These are phyloP conservation scores for Trichosporon inkin DNA, from an alignment of 1,284 basidiomycete species.

Conservation along the genomic window DNA sequence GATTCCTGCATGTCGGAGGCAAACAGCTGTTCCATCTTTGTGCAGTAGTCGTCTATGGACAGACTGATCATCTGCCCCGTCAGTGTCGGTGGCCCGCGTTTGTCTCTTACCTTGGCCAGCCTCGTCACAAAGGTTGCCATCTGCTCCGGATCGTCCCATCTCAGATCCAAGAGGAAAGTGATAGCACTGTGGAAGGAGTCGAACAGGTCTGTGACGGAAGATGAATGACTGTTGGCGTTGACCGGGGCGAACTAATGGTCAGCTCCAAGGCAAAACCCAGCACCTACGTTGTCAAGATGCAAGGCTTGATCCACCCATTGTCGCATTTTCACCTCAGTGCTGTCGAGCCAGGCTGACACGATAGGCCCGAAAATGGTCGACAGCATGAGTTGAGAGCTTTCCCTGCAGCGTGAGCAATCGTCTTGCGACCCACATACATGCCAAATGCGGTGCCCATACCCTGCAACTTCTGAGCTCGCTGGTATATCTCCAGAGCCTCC, in stretches of 20 bases:
- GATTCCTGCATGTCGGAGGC: conserved; percentile 71
- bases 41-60: conserved; percentile 87
- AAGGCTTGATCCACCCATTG: conserved; percentile 94
- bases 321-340: conserved; percentile 81
- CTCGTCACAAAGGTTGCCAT: conserved; percentile 85
- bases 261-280: not conserved
- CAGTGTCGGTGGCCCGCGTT: not conserved
- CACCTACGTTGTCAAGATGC: conserved; percentile 71
- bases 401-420: conserved; percentile 13
- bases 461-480: conserved; percentile 58
- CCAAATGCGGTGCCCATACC: conserved; percentile 73
- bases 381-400: conserved; percentile 57
- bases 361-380: conserved; percentile 79
- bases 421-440: conserved; percentile 21
- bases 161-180: conserved; percentile 77
- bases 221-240: conserved; percentile 78
- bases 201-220: conserved; percentile 93
- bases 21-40: conserved; percentile 80
- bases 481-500: conserved; percentile 82
- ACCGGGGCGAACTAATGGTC: conserved; percentile 69
- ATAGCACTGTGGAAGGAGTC: conserved; percentile 89
- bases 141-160: conserved; percentile 88
- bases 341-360: conserved; percentile 82
- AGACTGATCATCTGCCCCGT: conserved; percentile 73
- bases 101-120: conserved; percentile 64